Evolutionary conservation across 208 protist species (phyloP), one percentile per base, ranked within the genome.

Genomic region (Endotrypanum monterogeii): DNA sequence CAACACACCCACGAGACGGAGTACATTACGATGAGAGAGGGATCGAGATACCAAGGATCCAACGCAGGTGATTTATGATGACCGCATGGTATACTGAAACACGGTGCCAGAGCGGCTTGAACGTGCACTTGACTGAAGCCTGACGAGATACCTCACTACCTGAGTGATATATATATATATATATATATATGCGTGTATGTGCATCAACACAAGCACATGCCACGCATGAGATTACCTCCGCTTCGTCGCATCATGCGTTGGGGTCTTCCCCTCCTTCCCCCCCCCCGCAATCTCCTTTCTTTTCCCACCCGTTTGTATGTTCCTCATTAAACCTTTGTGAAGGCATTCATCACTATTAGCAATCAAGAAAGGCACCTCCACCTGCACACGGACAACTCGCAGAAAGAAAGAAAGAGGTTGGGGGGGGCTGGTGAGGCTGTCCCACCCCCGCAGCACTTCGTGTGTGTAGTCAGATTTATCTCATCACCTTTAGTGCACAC

Each of bases 21-120:
- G 60, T 12, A 35, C n/a, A n/a, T n/a, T n/a, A n/a, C n/a, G n/a
- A n/a, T n/a, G n/a, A 44, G 66, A 58, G 66, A 57, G 48, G 32
- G 39, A 46, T 8, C 6, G 7, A 39, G 58, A 23, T 7, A 58
- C n/a, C n/a, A n/a, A n/a, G n/a, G n/a, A n/a, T n/a, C n/a, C n/a
- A n/a, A n/a, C n/a, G n/a, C n/a, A n/a, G n/a, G n/a, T n/a, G n/a
- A n/a, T n/a, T n/a, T n/a, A n/a, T n/a, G n/a, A n/a, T n/a, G n/a
- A n/a, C n/a, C n/a, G n/a, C n/a, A n/a, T n/a, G n/a, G n/a, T n/a
- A n/a, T n/a, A n/a, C n/a, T n/a, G n/a, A n/a, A n/a, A n/a, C n/a
- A n/a, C n/a, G n/a, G n/a, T n/a, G n/a, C 60, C 7, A 18, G 37
- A 1, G 60, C 23, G 39, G 37, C 37, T 23, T 65, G 46, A 9